Conservation (phyloP, 73 alveolate species). For the Blepharisma japonicum region DNA sequence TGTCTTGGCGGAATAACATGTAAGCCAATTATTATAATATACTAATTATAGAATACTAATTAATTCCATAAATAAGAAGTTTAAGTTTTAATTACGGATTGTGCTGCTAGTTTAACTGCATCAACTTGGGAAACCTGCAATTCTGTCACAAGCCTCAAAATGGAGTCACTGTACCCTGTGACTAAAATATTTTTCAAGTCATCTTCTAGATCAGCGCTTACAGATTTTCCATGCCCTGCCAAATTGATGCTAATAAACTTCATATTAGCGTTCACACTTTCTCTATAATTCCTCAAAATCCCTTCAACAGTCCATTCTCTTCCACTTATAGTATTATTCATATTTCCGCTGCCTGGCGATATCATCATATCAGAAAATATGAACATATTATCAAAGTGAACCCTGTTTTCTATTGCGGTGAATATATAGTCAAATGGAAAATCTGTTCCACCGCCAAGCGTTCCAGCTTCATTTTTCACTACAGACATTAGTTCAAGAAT, state of each 20-base stretch:
- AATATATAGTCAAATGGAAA: slow-evolving; percentile 43
- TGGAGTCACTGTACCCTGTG: slow-evolving; percentile 23
- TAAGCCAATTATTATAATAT: too few species aligned
- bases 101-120: neutral
- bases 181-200: neutral
- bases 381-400: slow-evolving; percentile 28
- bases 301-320: slow-evolving; percentile 21
- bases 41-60: too few species aligned
- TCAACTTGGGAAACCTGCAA: neutral
- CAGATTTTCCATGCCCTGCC: slow-evolving; percentile 17
- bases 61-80: too few species aligned
- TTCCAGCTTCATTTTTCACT: neutral
- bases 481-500: slow-evolving; percentile 10
- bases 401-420: slow-evolving; percentile 34
- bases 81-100: too few species aligned
- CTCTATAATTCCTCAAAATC: slow-evolving; percentile 19
- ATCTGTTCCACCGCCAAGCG: slow-evolving; percentile 31
- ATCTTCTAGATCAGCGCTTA: neutral
- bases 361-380: slow-evolving; percentile 38
- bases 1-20: too few species aligned
- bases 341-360: neutral
- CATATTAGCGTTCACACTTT: slow-evolving; percentile 34
- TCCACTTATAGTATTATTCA: neutral
- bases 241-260: slow-evolving; percentile 29
- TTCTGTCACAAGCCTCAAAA: neutral